Evolutionary conservation across 2,329 filamentous ascomycete species (phyloP).

Genomic region (Remersonia thermophila): DNA sequence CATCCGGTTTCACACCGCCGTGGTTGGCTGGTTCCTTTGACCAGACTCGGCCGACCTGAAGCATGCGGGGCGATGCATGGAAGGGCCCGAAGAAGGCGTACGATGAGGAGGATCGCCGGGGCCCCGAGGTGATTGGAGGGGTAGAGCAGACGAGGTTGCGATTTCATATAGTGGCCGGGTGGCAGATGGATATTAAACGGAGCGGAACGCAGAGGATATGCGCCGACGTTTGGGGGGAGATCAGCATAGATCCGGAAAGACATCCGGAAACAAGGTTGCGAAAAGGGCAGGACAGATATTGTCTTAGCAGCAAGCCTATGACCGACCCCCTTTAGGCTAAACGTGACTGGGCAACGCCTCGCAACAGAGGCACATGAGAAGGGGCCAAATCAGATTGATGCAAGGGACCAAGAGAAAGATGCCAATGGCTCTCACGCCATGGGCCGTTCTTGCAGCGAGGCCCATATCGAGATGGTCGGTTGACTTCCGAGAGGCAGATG

Average conservation of each 20-base stretch:
- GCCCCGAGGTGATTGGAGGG: conserved; percentile 13
- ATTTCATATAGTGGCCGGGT: conserved; percentile 7
- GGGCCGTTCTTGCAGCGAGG: no score
- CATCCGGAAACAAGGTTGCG: neutral
- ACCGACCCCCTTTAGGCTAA: conserved; percentile 14
- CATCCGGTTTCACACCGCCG: no score
- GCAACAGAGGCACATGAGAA: conserved; percentile 1
- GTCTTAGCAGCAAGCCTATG: neutral
- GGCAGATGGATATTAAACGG: conserved; percentile 12
- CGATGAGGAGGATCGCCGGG: neutral
- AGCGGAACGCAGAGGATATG: conserved; percentile 10
- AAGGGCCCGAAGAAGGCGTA: conserved; percentile 6
- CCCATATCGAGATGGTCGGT: no score
- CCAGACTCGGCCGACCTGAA: neutral
- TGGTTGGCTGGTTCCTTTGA: no score
- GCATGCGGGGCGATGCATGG: conserved; percentile 5
- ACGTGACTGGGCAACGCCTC: no score
- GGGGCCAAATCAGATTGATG: neutral
- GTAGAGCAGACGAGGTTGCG: conserved; percentile 14
- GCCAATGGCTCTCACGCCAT: no score
- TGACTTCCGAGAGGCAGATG: no score
- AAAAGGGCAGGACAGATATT: conserved; percentile 10
- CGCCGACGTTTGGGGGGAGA: conserved; percentile 6
- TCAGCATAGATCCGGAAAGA: conserved; percentile 10
- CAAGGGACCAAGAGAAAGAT: no score